Conservation (phyloP, 805 yeast species). For the Pichia paraexigua region DNA sequence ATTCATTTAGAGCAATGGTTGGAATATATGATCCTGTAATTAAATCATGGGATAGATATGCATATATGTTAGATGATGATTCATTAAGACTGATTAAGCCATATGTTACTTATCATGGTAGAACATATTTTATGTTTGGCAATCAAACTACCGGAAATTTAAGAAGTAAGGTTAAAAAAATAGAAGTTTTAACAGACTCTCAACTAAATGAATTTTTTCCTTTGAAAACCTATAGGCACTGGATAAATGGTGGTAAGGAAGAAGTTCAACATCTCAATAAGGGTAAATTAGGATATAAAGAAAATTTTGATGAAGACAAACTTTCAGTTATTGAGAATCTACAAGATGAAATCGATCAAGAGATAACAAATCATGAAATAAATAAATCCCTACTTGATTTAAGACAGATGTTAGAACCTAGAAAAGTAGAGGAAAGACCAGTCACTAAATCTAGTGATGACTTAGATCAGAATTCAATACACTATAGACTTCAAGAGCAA, state of each 20-base stretch:
- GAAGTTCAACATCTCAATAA: constrained; percentile 39
- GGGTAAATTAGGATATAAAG: constrained; percentile 26
- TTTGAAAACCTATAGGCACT: constrained; percentile 44
- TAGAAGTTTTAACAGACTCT: constrained; percentile 37
- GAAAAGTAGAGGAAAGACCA: not conserved
- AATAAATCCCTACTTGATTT: not conserved
- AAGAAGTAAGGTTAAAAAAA: constrained; percentile 36
- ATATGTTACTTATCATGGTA: constrained; percentile 6
- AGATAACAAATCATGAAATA: not conserved
- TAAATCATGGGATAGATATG: constrained; percentile 10
- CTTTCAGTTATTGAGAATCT: not conserved
- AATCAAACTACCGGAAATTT: not conserved
- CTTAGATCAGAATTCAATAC: not conserved
- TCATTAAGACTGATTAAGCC: constrained; percentile 4
- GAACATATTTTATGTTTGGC: constrained; percentile 7
- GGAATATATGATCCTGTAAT: constrained; percentile 40
- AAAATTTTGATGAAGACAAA: constrained; percentile 28
- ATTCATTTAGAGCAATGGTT: constrained; percentile 47
- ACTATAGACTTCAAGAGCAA: not conserved
- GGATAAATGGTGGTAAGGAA: constrained; percentile 57
- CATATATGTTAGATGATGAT: constrained; percentile 8
- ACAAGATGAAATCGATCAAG: not conserved
- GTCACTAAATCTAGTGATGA: not conserved
- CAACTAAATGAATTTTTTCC: constrained; percentile 58
- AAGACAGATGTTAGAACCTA: not conserved